Base-by-base conservation (phyloP, 352 stramenopile species). In the Globisporangium perplexum region DNA sequence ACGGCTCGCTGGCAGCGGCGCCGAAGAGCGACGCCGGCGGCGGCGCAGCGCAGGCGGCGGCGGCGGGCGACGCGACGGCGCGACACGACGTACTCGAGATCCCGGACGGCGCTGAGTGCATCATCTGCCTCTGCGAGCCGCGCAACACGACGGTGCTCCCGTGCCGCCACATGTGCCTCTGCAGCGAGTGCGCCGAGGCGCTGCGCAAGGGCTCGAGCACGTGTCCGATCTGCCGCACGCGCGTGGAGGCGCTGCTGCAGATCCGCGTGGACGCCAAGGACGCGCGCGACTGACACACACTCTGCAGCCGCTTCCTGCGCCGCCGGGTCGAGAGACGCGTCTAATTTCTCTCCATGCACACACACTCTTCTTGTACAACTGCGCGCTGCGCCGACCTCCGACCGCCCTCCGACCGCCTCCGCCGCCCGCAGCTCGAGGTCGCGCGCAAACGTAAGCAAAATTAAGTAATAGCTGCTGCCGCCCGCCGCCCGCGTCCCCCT, bases 141-240 rank as follows among this genome's bases (percentile, higher is more conserved):
- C 74, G 85, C 48, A 86, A 88, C 62, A 95, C 85, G 24, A 93
- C 83, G 17, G 69, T 93, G 62, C 54, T 95, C 43, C 85, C 85
- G 14, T 95, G 85, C 50, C 78, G 83, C 23, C 85, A 95, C 69
- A 92, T 95, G 83, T 95, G 85, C 50, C 73, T 95, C 46, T 95
- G 85, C 50, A 69, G 63, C 24, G 79, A 90, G 43, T 95, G 85
- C 41, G 83, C 85, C 12, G 80, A 95, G 62, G 66, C 69, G 51
- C 56, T 95, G 33, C 78, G 79, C 23, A 82, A 83, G 30, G 75
- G 60, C 35, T 79, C 75, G 11, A 93, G 75, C 58, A 91, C 74
- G 38, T 94, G 84, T 48, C 84, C 84, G 24, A 90, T 94, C 54
- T 94, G 84, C 65, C 68, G 84, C 24, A 90, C 78, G 35, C 69